Percentiles rank a stretch among this genome's conserved stretches.
phyloP scores from a whole-genome alignment of 495 filamentous ascomycete species.

The Trypethelium eluteriae region DNA sequence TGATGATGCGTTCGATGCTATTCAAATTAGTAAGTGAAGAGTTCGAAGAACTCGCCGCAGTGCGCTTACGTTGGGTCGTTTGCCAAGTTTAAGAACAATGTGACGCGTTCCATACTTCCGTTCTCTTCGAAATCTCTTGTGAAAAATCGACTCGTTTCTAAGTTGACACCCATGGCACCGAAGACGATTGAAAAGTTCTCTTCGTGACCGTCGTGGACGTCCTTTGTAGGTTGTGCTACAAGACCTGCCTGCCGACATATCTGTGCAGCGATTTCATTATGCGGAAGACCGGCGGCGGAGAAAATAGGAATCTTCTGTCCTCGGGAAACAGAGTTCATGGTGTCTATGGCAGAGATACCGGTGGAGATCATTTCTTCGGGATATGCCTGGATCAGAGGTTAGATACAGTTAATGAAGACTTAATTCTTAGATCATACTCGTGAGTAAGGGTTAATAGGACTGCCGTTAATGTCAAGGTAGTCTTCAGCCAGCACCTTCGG shows the following conservation, averaged over 20 bases:
- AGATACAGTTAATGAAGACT: background rate
- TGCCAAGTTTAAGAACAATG: slow-evolving; percentile 96
- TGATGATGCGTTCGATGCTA: slow-evolving; percentile 99
- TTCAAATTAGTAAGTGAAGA: background rate
- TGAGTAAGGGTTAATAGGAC: slow-evolving; percentile 97
- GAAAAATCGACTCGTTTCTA: slow-evolving; percentile 98
- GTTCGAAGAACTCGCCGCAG: background rate
- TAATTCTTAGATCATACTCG: slow-evolving; percentile 51
- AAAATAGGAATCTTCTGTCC: slow-evolving; percentile 99
- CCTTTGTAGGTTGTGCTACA: slow-evolving; percentile 85
- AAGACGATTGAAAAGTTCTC: slow-evolving; percentile 99
- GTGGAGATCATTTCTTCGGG: slow-evolving; percentile 99
- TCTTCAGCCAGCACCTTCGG: slow-evolving; percentile 97
- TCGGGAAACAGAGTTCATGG: slow-evolving; percentile 99
- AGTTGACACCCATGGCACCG: slow-evolving; percentile 99
- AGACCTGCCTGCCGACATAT: slow-evolving; percentile 94
- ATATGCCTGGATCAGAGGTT: slow-evolving; percentile 57
- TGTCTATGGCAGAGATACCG: slow-evolving; percentile 98
- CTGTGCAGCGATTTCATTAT: slow-evolving; percentile 97
- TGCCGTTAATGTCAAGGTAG: slow-evolving; percentile 97
- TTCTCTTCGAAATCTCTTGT: slow-evolving; percentile 99
- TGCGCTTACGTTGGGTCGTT: slow-evolving; percentile 87
- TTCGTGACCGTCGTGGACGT: slow-evolving; percentile 90
- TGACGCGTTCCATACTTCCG: slow-evolving; percentile 92
- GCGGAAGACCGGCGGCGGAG: slow-evolving; percentile 94